These are phyloP conservation scores for Saccharomyces uvarum DNA, from an alignment of 1,139 yeast species.

Conservation along the genomic window DNA sequence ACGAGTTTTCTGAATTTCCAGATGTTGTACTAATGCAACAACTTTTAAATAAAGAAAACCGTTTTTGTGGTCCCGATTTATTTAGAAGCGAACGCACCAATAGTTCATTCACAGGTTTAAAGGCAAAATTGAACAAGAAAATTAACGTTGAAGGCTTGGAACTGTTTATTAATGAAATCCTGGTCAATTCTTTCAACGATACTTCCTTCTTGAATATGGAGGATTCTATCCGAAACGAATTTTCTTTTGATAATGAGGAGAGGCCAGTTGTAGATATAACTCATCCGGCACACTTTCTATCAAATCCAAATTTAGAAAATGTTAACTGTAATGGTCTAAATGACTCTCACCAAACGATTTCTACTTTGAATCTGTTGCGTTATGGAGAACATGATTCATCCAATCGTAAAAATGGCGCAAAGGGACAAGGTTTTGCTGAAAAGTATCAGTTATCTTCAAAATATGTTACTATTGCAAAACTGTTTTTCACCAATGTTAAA, in stretches of 20 bases:
- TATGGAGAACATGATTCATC: background rate
- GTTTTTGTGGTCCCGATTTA: conserved; percentile 4
- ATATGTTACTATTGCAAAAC: conserved; percentile 24
- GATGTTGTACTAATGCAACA: conserved; percentile 2
- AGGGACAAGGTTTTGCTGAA: conserved; percentile 24
- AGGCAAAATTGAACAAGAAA: conserved; percentile 2
- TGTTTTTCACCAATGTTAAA: conserved; percentile 22
- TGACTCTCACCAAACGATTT: background rate
- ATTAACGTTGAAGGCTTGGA: conserved; percentile 18
- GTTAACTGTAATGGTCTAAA: background rate
- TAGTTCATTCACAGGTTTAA: background rate
- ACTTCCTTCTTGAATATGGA: conserved; percentile 28
- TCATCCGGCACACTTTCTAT: background rate
- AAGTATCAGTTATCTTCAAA: conserved; percentile 29
- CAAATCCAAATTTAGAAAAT: background rate
- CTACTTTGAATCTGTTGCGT: background rate
- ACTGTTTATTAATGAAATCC: conserved; percentile 25
- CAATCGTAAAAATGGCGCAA: background rate
- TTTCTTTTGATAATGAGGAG: conserved; percentile 11
- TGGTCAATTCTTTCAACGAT: conserved; percentile 30
- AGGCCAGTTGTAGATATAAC: background rate
- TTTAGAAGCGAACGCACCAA: background rate
- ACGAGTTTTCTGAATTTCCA: conserved; percentile 15
- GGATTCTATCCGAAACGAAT: conserved; percentile 15
- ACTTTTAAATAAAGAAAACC: conserved; percentile 12